Conservation (phyloP, 129 eudicot species). For the Pseudognaphalium luteoalbum region DNA sequence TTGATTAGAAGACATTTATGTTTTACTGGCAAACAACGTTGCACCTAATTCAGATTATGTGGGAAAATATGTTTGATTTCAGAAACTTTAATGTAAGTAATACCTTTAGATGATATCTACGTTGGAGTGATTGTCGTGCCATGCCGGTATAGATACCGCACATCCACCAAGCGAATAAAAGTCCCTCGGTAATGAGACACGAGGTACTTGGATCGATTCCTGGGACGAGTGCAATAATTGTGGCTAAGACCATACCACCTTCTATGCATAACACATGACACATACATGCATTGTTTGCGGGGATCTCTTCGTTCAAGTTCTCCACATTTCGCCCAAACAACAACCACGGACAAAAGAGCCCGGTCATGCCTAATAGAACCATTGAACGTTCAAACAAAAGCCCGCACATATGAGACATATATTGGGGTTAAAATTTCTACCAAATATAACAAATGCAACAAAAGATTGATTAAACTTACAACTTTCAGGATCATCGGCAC, state of each 20-base stretch:
- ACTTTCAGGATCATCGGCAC: constrained; percentile 74
- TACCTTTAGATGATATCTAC: constrained; percentile 82
- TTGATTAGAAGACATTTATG: background rate
- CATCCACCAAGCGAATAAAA: constrained; percentile 89
- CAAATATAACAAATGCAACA: background rate
- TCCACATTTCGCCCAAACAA: constrained; percentile 87
- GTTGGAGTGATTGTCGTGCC: constrained; percentile 73
- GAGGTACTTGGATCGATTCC: constrained; percentile 75
- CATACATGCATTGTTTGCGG: constrained; percentile 55
- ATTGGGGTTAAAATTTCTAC: background rate
- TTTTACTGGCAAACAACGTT: too few species aligned
- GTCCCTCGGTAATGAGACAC: constrained; percentile 67
- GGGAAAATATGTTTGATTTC: too few species aligned
- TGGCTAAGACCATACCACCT: constrained; percentile 80
- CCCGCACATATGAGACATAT: background rate
- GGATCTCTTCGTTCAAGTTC: constrained; percentile 50
- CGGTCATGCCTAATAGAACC: constrained; percentile 56
- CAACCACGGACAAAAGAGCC: constrained; percentile 81
- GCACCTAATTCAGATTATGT: too few species aligned
- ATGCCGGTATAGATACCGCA: constrained; percentile 82
- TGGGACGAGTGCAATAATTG: constrained; percentile 42
- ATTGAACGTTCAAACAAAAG: background rate
- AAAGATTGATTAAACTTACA: constrained; percentile 59
- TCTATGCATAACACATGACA: constrained; percentile 74
- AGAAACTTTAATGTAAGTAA: background rate